Conservation (phyloP, 2,329 filamentous ascomycete species). For the Fusarium sp. region DNA sequence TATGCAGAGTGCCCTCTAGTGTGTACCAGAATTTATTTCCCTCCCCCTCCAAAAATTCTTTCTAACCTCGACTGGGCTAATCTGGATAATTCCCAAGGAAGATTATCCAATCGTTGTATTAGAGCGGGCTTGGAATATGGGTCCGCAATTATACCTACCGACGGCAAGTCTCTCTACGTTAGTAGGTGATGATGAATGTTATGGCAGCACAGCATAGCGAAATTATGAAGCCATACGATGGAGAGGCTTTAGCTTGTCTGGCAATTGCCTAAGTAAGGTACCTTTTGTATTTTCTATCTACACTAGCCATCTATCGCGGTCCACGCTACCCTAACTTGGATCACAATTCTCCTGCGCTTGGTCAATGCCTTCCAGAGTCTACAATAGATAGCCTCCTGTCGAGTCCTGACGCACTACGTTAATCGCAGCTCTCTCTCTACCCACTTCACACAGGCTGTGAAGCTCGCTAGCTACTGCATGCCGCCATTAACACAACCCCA, state of each 20-base stretch:
- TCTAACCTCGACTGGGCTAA: slow-evolving; percentile 11
- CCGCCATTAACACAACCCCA: slow-evolving; percentile 27
- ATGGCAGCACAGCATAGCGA: slow-evolving; percentile 7
- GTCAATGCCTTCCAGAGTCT: slow-evolving; percentile 10
- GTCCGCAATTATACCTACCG: slow-evolving; percentile 9
- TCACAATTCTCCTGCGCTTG: slow-evolving; percentile 18
- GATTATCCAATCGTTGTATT: background rate
- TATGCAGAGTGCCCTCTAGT: slow-evolving; percentile 29
- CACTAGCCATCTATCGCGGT: slow-evolving; percentile 29
- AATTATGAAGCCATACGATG: slow-evolving; percentile 18
- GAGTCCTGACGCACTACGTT: slow-evolving; percentile 14
- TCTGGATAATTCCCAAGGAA: slow-evolving; percentile 12
- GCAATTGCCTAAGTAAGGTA: background rate
- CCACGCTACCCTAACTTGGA: slow-evolving; percentile 34
- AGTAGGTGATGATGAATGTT: background rate
- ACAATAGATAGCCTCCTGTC: slow-evolving; percentile 9
- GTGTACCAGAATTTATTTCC: slow-evolving; percentile 16
- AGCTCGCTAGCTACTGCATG: slow-evolving; percentile 29
- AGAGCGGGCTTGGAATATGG: background rate
- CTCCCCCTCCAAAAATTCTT: slow-evolving; percentile 1
- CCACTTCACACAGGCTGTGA: background rate
- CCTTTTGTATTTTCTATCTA: slow-evolving; percentile 5
- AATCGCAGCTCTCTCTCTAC: background rate
- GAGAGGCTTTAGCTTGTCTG: background rate
- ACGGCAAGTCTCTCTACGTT: slow-evolving; percentile 10